These are phyloP conservation scores for Aspergillus ibericus DNA, from an alignment of 2,329 filamentous ascomycete genomes.

Conservation along the genomic window DNA sequence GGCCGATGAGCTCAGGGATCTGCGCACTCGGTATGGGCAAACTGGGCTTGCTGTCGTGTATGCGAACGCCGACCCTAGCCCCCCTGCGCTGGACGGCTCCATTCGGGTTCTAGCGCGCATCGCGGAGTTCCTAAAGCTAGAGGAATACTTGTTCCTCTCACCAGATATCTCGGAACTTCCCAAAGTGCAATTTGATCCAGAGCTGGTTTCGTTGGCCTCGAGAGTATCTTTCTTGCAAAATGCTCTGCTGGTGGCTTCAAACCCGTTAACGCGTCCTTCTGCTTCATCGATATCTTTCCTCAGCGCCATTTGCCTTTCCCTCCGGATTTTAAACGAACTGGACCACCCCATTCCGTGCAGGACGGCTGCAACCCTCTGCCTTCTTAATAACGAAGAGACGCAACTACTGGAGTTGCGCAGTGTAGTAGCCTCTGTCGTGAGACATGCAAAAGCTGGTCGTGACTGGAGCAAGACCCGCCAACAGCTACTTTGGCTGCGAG, in stretches of 20 bases:
- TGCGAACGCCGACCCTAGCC: constrained; percentile 48
- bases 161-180: constrained; percentile 25
- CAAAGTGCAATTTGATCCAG: constrained; percentile 32
- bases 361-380: constrained; percentile 49
- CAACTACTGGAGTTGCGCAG: constrained; percentile 55
- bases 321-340: constrained; percentile 40
- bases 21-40: constrained; percentile 55
- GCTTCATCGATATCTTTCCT: constrained; percentile 42
- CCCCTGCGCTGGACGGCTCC: constrained; percentile 48
- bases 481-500: constrained; percentile 61
- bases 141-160: constrained; percentile 42
- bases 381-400: constrained; percentile 54
- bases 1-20: constrained; percentile 45
- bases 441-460: constrained; percentile 46
- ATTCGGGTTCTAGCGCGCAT: constrained; percentile 53
- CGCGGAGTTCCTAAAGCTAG: constrained; percentile 52
- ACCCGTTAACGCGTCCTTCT: constrained; percentile 44
- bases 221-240: constrained; percentile 45
- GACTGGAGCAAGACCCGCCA: constrained; percentile 52
- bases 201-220: constrained; percentile 37
- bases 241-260: constrained; percentile 38
- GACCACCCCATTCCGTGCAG: constrained; percentile 40
- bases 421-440: constrained; percentile 51
- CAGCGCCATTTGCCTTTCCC: constrained; percentile 42
- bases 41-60: constrained; percentile 62